These are phyloP conservation scores for Penicillium parvum DNA, from an alignment of 495 filamentous ascomycete genomes.

Conservation along the genomic window DNA sequence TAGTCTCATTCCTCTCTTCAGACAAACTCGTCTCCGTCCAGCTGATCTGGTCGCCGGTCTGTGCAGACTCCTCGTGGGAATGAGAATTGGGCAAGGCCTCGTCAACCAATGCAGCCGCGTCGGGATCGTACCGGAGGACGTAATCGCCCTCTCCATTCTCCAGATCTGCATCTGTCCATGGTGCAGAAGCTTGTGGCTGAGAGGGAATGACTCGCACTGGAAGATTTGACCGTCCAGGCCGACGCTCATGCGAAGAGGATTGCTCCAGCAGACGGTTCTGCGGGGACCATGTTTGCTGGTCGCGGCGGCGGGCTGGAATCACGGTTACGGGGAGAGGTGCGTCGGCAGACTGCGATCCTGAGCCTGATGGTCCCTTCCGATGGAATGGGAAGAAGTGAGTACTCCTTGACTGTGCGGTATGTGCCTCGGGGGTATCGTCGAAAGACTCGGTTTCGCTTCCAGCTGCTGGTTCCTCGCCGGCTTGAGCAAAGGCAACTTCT, in stretches of 20 bases:
- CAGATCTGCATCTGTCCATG: slow-evolving; percentile 34
- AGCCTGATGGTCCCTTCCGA: slow-evolving; percentile 20
- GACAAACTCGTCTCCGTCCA: slow-evolving; percentile 20
- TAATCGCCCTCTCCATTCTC: slow-evolving; percentile 28
- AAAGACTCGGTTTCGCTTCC: slow-evolving; percentile 17
- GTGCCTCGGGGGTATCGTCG: slow-evolving; percentile 21
- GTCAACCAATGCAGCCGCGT: slow-evolving; percentile 41
- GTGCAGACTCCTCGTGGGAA: background rate
- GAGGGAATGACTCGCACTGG: slow-evolving; percentile 40
- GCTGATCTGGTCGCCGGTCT: slow-evolving; percentile 13
- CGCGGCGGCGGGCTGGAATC: slow-evolving; percentile 61
- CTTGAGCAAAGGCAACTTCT: slow-evolving; percentile 50
- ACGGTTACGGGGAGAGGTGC: slow-evolving; percentile 56
- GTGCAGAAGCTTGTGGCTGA: slow-evolving; percentile 34
- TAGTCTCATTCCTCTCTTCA: slow-evolving; percentile 9
- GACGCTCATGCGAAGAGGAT: slow-evolving; percentile 7
- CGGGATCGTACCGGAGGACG: slow-evolving; percentile 42
- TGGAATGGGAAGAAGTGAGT: slow-evolving; percentile 33
- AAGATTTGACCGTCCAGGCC: slow-evolving; percentile 17
- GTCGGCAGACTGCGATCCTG: slow-evolving; percentile 24
- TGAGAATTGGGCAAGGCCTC: slow-evolving; percentile 17
- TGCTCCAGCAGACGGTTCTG: slow-evolving; percentile 20
- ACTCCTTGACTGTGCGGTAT: slow-evolving; percentile 12
- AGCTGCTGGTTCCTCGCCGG: slow-evolving; percentile 30
- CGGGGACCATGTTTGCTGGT: slow-evolving; percentile 43